A percentile compares a stretch with the other conserved stretches of the same genome.
Conservation (phyloP, 148 eudicot genomes). For the Cornus suecica region DNA sequence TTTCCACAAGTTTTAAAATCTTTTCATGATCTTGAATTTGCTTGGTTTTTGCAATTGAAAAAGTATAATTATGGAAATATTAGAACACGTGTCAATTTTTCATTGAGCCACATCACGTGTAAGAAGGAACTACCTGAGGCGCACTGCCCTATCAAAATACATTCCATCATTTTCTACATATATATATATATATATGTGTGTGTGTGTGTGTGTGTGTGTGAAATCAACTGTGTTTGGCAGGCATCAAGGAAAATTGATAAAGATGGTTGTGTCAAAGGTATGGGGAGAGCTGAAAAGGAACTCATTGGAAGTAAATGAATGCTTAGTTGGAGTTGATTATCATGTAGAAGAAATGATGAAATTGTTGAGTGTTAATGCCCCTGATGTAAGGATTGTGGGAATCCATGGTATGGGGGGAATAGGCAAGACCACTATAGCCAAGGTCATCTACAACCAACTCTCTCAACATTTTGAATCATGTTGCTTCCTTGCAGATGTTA, state of each 20-base stretch:
- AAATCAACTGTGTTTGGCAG: neutral
- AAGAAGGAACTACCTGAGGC: too few species aligned
- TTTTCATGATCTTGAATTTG: too few species aligned
- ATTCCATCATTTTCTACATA: too few species aligned
- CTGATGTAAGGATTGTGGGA: neutral
- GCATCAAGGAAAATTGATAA: neutral
- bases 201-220: too few species aligned
- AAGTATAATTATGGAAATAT: too few species aligned
- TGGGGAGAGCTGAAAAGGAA: neutral
- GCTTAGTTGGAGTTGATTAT: neutral
- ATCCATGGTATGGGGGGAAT: neutral
- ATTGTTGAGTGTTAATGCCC: neutral
- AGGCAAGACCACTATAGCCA: neutral
- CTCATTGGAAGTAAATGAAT: neutral
- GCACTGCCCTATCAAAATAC: too few species aligned
- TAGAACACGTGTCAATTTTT: too few species aligned
- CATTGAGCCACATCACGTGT: too few species aligned
- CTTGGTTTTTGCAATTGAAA: too few species aligned
- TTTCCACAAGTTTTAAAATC: too few species aligned
- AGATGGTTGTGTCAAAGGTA: neutral
- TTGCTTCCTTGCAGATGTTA: neutral
- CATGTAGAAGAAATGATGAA: neutral
- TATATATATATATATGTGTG: too few species aligned
- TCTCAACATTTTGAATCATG: neutral
- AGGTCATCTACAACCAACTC: neutral